phyloP scores from a whole-genome alignment of 495 filamentous ascomycete genomes.

The Hypoxylon subgilvum region DNA sequence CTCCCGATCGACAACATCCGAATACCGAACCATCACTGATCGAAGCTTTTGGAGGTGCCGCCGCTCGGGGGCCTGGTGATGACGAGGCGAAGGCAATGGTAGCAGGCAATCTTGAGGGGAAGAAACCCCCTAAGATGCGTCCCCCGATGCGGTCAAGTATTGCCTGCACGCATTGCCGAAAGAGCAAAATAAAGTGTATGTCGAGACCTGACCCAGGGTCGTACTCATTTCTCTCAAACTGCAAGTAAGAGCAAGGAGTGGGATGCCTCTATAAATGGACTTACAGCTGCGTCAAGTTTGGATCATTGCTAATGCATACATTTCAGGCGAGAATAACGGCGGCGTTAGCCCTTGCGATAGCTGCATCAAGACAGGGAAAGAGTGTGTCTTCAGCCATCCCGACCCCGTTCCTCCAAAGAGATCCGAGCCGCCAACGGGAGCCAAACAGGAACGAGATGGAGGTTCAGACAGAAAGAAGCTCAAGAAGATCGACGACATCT shows the following conservation, averaged over 20 bases:
- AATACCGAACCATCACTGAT: constrained; percentile 24
- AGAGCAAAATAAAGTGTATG: constrained; percentile 77
- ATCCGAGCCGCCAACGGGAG: constrained; percentile 54
- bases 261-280: too few species aligned
- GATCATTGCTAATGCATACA: constrained; percentile 9
- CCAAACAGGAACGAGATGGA: constrained; percentile 64
- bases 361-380: constrained; percentile 75
- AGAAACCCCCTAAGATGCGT: constrained; percentile 57
- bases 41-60: constrained; percentile 24
- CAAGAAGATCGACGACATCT: constrained; percentile 59
- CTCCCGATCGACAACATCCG: constrained; percentile 14
- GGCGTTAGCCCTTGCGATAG: constrained; percentile 76
- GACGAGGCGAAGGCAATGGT: constrained; percentile 35
- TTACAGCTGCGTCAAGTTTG: too few species aligned
- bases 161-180: constrained; percentile 77
- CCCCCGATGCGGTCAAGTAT: constrained; percentile 77
- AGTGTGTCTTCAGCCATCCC: constrained; percentile 76
- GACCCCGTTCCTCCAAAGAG: constrained; percentile 64
- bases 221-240: background rate
- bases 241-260: background rate
- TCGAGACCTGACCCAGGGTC: background rate
- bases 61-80: constrained; percentile 28
- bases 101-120: constrained; percentile 45
- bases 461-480: constrained; percentile 66
- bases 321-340: constrained; percentile 68